These are phyloP conservation scores for Dalbergia cultrata DNA, from an alignment of 306 rosid genomes.

Conservation along the genomic window DNA sequence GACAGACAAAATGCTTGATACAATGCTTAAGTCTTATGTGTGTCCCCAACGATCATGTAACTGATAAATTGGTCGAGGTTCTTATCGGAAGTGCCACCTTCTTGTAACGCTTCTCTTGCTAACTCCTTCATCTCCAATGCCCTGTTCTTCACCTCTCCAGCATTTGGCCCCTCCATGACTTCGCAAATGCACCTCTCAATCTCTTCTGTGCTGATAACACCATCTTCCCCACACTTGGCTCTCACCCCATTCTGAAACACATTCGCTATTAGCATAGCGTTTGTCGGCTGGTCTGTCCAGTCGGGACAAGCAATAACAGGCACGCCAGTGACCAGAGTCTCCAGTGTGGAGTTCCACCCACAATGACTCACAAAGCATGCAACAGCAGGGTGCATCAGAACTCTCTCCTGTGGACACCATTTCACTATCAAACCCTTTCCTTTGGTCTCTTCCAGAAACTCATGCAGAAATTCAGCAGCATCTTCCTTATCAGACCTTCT, in stretches of 20 bases:
- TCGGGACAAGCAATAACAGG: constrained; percentile 65
- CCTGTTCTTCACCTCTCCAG: constrained; percentile 48
- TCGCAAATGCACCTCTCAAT: constrained; percentile 61
- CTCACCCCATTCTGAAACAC: constrained; percentile 59
- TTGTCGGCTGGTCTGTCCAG: constrained; percentile 71
- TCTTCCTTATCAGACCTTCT: not conserved
- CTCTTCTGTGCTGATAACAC: constrained; percentile 48
- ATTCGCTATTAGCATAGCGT: constrained; percentile 55
- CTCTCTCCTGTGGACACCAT: constrained; percentile 75
- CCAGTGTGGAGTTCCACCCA: constrained; percentile 76
- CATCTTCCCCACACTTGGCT: constrained; percentile 44
- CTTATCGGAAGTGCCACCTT: constrained; percentile 60
- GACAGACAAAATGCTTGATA: too few species aligned
- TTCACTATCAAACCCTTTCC: constrained; percentile 57
- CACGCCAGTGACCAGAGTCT: constrained; percentile 58
- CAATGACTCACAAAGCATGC: constrained; percentile 70
- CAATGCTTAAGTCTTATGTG: not conserved
- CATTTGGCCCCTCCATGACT: constrained; percentile 54
- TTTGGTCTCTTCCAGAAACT: constrained; percentile 50
- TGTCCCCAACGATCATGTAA: constrained; percentile 34
- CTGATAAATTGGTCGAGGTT: constrained; percentile 51
- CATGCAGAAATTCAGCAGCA: constrained; percentile 31
- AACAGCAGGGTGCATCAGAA: constrained; percentile 62
- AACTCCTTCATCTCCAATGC: constrained; percentile 55
- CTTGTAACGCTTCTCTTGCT: constrained; percentile 46